Conservation (phyloP, 1,284 basidiomycete species). For the Pseudozyma tsukubaensis region DNA sequence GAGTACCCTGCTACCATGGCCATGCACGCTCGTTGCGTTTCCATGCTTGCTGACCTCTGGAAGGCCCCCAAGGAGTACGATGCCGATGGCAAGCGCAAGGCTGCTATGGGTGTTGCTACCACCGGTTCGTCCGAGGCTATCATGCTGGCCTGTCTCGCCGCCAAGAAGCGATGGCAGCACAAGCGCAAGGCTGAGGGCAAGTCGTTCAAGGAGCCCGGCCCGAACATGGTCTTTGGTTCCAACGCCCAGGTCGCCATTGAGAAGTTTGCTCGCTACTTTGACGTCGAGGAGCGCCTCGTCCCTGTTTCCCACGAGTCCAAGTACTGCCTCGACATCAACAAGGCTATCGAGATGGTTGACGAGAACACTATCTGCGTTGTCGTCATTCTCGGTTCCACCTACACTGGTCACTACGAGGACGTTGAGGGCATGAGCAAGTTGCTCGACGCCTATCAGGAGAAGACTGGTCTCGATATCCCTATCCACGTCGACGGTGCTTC, state of each 20-base stretch:
- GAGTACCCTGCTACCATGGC: conserved; percentile 78
- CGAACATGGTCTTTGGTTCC: conserved; percentile 81
- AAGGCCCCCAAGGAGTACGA: conserved; percentile 73
- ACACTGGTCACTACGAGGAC: conserved; percentile 92
- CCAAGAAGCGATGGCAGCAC: conserved; percentile 94
- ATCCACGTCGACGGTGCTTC: conserved; percentile 75
- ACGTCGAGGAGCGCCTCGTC: conserved; percentile 75
- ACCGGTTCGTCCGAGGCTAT: conserved; percentile 91
- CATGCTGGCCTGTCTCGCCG: conserved; percentile 90
- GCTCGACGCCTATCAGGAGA: conserved; percentile 85
- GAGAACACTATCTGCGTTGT: conserved; percentile 77
- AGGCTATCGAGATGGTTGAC: conserved; percentile 86
- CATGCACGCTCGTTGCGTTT: conserved; percentile 72
- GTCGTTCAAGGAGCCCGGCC: conserved; percentile 69
- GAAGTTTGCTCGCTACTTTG: conserved; percentile 84
- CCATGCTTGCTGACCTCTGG: conserved; percentile 92
- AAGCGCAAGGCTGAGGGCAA: conserved; percentile 82
- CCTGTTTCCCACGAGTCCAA: conserved; percentile 55
- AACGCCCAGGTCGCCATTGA: conserved; percentile 77
- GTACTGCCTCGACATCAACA: conserved; percentile 85
- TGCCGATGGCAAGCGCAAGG: conserved; percentile 47
- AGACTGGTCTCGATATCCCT: conserved; percentile 75
- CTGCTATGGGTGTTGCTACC: conserved; percentile 77
- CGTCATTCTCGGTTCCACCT: conserved; percentile 79
- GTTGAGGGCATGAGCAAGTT: conserved; percentile 87